Base-by-base conservation (phyloP, 2,329 filamentous ascomycete genomes). In the Fusarium goolgardi region DNA sequence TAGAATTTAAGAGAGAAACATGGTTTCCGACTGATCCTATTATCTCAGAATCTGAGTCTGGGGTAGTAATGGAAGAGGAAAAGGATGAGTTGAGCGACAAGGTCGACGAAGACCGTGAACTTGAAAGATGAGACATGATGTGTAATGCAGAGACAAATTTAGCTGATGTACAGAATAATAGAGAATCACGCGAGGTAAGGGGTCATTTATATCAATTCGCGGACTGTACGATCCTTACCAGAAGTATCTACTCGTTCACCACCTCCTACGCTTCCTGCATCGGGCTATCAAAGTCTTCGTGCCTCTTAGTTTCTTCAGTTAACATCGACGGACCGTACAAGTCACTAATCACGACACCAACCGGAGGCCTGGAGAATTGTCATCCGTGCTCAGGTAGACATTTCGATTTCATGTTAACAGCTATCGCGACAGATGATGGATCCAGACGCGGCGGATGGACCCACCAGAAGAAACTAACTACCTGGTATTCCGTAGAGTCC, bases 61-160 rank as follows among this genome's bases (percentile, higher is more conserved):
- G 52, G 1, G 52, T 47, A 10, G 41, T 55, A 16, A 47, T 23
- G 8, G 52, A 39, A 18, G 52, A 47, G n/a, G 16, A 11, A 18
- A 37, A 10, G 4, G 31, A 43, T 11, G 37, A 53, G 37, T 43
- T 53, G 20, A 53, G 50, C 9, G 50, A 53, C 3, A 23, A 18
- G 20, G 50, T 53, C 37, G 50, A 53, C 9, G 50, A 44, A 44
- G 50, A 53, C 37, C 50, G 50, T 0, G 50, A 53, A 34, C 50
- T 53, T 10, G 16, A 20, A 5, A 32, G 29, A n/a, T 11, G 37
- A 11, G 49, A 52, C 49, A 52, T 52, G 6, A 21, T 51, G 5
- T n/a, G n/a, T 16, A 20, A 52, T 41, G 49, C 6, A 25, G 3
- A 52, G 20, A 6, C 2, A 16, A 32, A 15, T 37, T 6, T 6